These are phyloP conservation scores for Starmerella vaccinii DNA, from an alignment of 805 yeast species.

Conservation along the genomic window DNA sequence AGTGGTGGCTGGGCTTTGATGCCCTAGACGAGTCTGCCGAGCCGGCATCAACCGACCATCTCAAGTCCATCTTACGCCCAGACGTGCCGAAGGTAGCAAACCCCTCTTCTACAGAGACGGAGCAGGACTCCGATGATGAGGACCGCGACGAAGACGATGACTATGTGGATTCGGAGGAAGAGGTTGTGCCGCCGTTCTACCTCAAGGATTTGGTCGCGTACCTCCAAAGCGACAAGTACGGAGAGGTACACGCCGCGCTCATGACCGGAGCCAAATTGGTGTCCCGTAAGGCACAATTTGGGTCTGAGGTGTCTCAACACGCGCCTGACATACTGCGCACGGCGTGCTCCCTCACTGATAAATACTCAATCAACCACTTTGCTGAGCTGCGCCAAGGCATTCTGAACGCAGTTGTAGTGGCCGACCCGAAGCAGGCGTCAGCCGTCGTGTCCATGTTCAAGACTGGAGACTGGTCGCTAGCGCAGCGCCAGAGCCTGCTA, in stretches of 20 bases:
- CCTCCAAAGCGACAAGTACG: slow-evolving; percentile 39
- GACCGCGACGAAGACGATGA: slow-evolving; percentile 25
- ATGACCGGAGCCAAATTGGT: slow-evolving; percentile 48
- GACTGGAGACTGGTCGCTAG: slow-evolving; percentile 70
- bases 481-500: slow-evolving; percentile 60
- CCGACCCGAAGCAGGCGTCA: slow-evolving; percentile 40
- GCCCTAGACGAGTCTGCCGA: slow-evolving; percentile 9
- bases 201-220: slow-evolving; percentile 60
- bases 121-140: slow-evolving; percentile 25
- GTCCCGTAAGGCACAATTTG: slow-evolving; percentile 50
- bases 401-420: slow-evolving; percentile 52
- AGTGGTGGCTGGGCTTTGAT: slow-evolving; percentile 21
- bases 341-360: slow-evolving; percentile 47
- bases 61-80: slow-evolving; percentile 1
- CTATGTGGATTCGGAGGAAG: slow-evolving; percentile 25
- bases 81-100: not conserved
- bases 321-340: slow-evolving; percentile 43
- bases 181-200: slow-evolving; percentile 49
- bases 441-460: slow-evolving; percentile 39
- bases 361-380: slow-evolving; percentile 48
- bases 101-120: not conserved
- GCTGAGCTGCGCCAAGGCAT: slow-evolving; percentile 56
- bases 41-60: not conserved
- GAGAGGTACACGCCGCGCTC: slow-evolving; percentile 45
- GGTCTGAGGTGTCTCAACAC: slow-evolving; percentile 52